Conservation (phyloP, 2,329 filamentous ascomycete genomes). For the Tolypocladium album region DNA sequence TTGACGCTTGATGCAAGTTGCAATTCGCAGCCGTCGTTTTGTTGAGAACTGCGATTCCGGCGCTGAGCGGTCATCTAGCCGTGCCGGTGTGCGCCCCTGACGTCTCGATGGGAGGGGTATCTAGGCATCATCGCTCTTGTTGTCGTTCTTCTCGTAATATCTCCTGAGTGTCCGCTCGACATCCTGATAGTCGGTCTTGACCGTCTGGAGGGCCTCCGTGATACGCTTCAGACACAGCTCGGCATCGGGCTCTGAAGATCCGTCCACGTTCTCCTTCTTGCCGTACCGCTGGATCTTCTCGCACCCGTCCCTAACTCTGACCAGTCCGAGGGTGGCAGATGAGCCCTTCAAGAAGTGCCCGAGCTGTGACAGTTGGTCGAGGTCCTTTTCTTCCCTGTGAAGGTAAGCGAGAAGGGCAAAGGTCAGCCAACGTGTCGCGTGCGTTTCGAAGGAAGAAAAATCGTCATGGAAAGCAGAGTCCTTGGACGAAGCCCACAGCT, state of each 20-base stretch:
- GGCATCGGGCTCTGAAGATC: conserved; percentile 54
- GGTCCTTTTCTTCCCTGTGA: conserved; percentile 53
- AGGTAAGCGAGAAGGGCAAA: background rate
- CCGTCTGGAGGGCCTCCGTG: conserved; percentile 54
- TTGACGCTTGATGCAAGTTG: background rate
- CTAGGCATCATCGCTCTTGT: conserved; percentile 10
- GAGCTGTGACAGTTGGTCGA: conserved; percentile 66
- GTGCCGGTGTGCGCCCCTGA: background rate
- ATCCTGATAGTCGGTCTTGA: conserved; percentile 67
- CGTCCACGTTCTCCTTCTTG: conserved; percentile 69
- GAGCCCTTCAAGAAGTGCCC: conserved; percentile 98
- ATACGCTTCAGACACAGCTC: conserved; percentile 60
- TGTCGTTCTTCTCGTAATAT: conserved; percentile 41
- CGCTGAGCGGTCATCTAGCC: background rate
- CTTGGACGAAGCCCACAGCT: background rate
- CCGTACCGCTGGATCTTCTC: conserved; percentile 96
- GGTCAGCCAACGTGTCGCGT: conserved; percentile 2
- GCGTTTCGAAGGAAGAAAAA: background rate
- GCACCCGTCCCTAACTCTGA: conserved; percentile 84
- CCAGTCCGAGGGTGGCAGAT: conserved; percentile 83
- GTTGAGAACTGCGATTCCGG: background rate
- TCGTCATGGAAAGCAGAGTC: background rate
- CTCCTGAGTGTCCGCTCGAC: conserved; percentile 58
- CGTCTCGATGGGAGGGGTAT: background rate
- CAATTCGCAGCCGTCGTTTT: background rate